These are phyloP conservation scores for Solanum hybrid DNA, from an alignment of 305 asterid genomes.

Conservation along the genomic window DNA sequence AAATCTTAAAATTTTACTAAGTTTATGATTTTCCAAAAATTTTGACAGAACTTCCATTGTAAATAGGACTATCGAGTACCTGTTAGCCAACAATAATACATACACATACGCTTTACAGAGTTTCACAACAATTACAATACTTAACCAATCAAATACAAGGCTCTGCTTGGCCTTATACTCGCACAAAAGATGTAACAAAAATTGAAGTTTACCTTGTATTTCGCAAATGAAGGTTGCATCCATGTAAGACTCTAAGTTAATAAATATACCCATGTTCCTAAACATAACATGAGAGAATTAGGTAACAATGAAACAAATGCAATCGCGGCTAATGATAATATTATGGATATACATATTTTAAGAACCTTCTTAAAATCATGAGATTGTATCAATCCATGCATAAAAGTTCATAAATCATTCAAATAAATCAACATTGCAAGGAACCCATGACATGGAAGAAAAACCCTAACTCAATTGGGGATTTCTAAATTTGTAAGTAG, in stretches of 20 bases:
- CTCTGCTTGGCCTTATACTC: not conserved
- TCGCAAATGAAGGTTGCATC: not conserved
- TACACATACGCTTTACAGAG: not conserved
- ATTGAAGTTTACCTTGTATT: not conserved
- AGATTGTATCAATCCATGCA: not conserved
- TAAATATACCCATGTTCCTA: not conserved
- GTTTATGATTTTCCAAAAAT: not conserved
- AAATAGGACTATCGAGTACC: not conserved
- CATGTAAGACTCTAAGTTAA: not conserved
- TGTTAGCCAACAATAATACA: not conserved
- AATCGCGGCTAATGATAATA: not conserved
- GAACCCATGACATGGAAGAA: not conserved
- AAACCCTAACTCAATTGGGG: not conserved
- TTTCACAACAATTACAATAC: not conserved
- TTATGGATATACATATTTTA: not conserved
- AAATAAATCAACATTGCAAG: too few relatives aligned
- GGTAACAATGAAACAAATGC: not conserved
- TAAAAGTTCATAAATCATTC: too few relatives aligned
- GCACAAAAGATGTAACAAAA: not conserved
- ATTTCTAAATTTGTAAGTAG: too few relatives aligned
- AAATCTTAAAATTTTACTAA: not conserved
- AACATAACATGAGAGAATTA: not conserved
- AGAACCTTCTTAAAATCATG: not conserved
- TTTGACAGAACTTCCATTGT: not conserved
- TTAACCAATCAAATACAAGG: not conserved